A percentile compares a stretch with the other conserved stretches of the same genome.
phyloP scores from a whole-genome alignment of 2,329 filamentous ascomycete species.

The Cercospora janseana region DNA sequence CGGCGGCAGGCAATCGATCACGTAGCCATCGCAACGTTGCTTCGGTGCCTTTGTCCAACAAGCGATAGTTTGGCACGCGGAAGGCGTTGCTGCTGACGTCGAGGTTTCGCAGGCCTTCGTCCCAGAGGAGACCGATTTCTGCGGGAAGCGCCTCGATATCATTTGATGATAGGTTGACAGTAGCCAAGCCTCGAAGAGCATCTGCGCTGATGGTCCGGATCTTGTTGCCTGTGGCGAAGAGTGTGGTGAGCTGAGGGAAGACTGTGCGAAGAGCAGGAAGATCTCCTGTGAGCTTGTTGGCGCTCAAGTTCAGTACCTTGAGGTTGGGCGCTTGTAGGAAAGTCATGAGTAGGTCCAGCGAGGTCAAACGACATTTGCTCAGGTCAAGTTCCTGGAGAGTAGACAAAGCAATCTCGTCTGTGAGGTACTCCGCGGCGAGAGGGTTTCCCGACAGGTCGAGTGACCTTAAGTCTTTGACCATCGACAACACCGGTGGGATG shows the following conservation, averaged over 20 bases:
- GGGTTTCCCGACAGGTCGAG: slow-evolving; percentile 46
- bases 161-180: slow-evolving; percentile 80
- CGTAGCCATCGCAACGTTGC: slow-evolving; percentile 77
- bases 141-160: slow-evolving; percentile 80
- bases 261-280: slow-evolving; percentile 64
- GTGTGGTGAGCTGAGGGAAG: slow-evolving; percentile 68
- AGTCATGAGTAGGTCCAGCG: slow-evolving; percentile 63
- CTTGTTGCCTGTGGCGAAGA: slow-evolving; percentile 77
- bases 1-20: slow-evolving; percentile 44
- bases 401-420: slow-evolving; percentile 58
- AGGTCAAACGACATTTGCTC: slow-evolving; percentile 69
- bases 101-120: slow-evolving; percentile 62
- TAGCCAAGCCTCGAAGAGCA: slow-evolving; percentile 68
- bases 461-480: slow-evolving; percentile 64
- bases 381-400: slow-evolving; percentile 75
- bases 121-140: slow-evolving; percentile 72
- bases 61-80: slow-evolving; percentile 77
- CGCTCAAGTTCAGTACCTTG: slow-evolving; percentile 74
- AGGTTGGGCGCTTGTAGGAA: slow-evolving; percentile 72
- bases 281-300: slow-evolving; percentile 70
- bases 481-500: slow-evolving; percentile 68
- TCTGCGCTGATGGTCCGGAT: slow-evolving; percentile 67
- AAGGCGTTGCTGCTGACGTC: slow-evolving; percentile 85
- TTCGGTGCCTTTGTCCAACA: slow-evolving; percentile 84
- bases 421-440: slow-evolving; percentile 63